Conservation (phyloP, 2,329 filamentous ascomycete genomes). For the Penicillium sp. region DNA sequence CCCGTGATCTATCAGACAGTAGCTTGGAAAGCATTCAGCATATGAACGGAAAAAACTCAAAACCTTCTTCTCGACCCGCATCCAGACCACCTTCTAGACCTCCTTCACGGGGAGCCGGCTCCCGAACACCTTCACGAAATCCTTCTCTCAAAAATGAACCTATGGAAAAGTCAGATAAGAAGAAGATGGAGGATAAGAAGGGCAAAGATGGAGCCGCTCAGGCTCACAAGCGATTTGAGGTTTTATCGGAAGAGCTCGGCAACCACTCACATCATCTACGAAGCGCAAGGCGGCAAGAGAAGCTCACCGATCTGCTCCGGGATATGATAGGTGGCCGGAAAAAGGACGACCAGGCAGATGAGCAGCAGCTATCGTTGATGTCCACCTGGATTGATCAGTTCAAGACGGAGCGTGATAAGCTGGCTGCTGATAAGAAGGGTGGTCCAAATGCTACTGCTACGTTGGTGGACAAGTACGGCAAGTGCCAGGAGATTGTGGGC, state of each 20-base stretch:
- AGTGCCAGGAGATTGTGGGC: conserved; percentile 95
- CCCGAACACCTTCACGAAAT: conserved; percentile 34
- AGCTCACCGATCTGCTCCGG: conserved; percentile 86
- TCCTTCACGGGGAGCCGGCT: conserved; percentile 26
- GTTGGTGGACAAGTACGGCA: conserved; percentile 93
- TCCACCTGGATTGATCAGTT: conserved; percentile 94
- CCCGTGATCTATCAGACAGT: conserved; percentile 38
- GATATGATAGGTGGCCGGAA: conserved; percentile 77
- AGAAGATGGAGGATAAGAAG: conserved; percentile 32
- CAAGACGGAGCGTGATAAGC: conserved; percentile 76
- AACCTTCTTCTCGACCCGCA: conserved; percentile 24
- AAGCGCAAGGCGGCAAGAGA: conserved; percentile 88
- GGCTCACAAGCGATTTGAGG: conserved; percentile 53
- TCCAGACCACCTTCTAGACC: conserved; percentile 33
- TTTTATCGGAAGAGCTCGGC: conserved; percentile 54
- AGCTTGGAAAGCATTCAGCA: conserved; percentile 37
- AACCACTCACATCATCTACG: conserved; percentile 85
- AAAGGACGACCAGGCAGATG: conserved; percentile 58
- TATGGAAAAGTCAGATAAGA: conserved; percentile 28
- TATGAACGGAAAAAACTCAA: conserved; percentile 30
- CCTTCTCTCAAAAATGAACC: conserved; percentile 34
- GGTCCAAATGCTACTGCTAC: conserved; percentile 71
- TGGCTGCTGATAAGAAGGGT: conserved; percentile 70
- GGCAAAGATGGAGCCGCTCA: conserved; percentile 32
- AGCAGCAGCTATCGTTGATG: conserved; percentile 85